A percentile compares a stretch with the other conserved stretches of the same genome.
These are phyloP conservation scores for Tetrahymena borealis DNA, from an alignment of 73 alveolate species.

Conservation along the genomic window DNA sequence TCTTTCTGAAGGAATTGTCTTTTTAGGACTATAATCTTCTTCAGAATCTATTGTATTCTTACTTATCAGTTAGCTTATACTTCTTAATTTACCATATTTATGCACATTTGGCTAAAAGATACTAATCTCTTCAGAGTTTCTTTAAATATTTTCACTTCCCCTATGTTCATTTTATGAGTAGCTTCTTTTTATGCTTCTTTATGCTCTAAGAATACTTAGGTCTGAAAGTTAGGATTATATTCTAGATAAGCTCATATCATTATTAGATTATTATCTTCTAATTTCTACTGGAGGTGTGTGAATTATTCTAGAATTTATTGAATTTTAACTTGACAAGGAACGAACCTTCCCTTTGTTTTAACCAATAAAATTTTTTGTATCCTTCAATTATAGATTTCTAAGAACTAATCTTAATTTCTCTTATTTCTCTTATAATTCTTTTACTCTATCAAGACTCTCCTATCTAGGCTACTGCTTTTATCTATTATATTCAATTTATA, in stretches of 20 bases:
- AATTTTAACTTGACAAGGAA: not conserved
- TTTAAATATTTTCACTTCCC: not conserved
- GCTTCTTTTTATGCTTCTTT: not conserved
- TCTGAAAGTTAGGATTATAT: no score
- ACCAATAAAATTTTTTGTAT: not conserved
- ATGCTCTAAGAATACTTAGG: no score
- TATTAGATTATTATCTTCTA: not conserved
- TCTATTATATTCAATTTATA: not conserved
- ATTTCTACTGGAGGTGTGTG: not conserved
- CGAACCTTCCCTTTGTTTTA: not conserved
- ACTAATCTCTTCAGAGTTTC: not conserved
- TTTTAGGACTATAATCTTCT: not conserved
- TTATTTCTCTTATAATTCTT: not conserved
- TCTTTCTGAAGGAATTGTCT: not conserved
- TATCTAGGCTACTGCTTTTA: not conserved
- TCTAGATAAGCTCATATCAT: not conserved
- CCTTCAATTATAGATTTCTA: not conserved
- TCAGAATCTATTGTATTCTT: not conserved
- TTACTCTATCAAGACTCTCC: not conserved
- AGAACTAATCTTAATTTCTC: not conserved
- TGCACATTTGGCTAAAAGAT: not conserved
- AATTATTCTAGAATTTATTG: not conserved
- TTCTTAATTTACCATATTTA: not conserved
- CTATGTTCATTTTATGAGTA: not conserved
- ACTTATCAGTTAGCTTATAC: not conserved